phyloP scores from a whole-genome alignment of 331 rosid species.

The Erythrophleum ivorense region DNA sequence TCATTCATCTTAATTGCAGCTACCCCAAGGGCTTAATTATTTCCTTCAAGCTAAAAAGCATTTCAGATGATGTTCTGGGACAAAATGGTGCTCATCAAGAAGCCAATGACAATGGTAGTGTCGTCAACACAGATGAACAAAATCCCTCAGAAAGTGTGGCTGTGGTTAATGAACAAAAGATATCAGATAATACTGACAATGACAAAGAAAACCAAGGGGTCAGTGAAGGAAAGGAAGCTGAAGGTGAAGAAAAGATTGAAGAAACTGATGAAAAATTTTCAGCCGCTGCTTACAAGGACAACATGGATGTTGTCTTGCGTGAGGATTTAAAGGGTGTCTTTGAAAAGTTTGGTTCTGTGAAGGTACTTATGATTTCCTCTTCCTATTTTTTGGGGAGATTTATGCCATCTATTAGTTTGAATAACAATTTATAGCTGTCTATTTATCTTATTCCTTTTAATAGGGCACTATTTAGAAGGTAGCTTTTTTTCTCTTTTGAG shows the following conservation, averaged over 20 bases:
- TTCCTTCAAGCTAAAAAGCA: constrained; percentile 67
- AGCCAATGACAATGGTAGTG: constrained; percentile 37
- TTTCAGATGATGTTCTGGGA: constrained; percentile 46
- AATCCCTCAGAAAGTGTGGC: constrained; percentile 39
- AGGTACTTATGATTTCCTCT: constrained; percentile 51
- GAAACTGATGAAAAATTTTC: constrained; percentile 52
- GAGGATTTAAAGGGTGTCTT: constrained; percentile 86
- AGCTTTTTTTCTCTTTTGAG: not conserved
- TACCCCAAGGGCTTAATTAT: constrained; percentile 89
- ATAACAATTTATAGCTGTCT: constrained; percentile 4
- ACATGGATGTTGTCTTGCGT: constrained; percentile 79
- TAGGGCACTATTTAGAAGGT: not conserved
- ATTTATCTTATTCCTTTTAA: not conserved
- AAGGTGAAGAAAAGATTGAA: constrained; percentile 50
- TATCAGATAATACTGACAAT: constrained; percentile 32
- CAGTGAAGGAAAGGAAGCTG: constrained; percentile 50
- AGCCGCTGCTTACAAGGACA: constrained; percentile 55
- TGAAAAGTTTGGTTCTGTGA: constrained; percentile 74
- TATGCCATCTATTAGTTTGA: not conserved
- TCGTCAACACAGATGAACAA: constrained; percentile 42
- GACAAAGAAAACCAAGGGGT: constrained; percentile 44
- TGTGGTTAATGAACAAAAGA: constrained; percentile 40
- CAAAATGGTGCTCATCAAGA: constrained; percentile 46
- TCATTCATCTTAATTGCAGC: constrained; percentile 53
- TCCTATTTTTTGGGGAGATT: not conserved